phyloP scores from a whole-genome alignment of 345 rosid genomes.

The Lenwebbia sp. region DNA sequence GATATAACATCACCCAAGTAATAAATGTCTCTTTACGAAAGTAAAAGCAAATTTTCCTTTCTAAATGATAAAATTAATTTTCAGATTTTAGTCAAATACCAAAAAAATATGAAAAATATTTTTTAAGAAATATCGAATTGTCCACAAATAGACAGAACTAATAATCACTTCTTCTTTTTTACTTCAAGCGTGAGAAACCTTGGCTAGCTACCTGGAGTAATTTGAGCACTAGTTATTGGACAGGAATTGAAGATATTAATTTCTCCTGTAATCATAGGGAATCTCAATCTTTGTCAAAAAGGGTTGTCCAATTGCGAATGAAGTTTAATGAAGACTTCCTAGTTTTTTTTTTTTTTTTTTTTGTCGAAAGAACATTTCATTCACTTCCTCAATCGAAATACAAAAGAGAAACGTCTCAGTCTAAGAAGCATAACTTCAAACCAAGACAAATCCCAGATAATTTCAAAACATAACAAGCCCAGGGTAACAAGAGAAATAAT shows the following conservation, averaged over 20 bases:
- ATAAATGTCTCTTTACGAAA: not conserved
- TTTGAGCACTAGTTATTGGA: not conserved
- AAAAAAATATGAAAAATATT: not conserved
- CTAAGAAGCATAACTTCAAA: too few relatives aligned
- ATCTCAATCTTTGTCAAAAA: not conserved
- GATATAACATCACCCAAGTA: not conserved
- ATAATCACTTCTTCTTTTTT: not conserved
- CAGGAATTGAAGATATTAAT: not conserved
- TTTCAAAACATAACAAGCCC: too few relatives aligned
- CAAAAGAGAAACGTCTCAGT: too few relatives aligned
- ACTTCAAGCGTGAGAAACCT: not conserved
- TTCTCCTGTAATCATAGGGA: not conserved
- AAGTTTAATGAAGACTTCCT: not conserved
- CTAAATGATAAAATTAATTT: not conserved
- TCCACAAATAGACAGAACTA: not conserved
- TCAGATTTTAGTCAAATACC: not conserved
- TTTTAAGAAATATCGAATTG: not conserved
- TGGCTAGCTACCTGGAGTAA: not conserved
- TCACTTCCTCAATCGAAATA: too few relatives aligned
- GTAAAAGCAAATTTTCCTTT: not conserved
- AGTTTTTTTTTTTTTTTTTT: not conserved
- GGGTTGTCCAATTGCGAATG: not conserved
- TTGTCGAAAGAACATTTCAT: too few relatives aligned
- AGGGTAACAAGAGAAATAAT: too few relatives aligned
- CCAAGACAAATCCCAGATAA: too few relatives aligned